Conservation (phyloP, 495 filamentous ascomycete genomes). For the Lineolata rhizophorae region DNA sequence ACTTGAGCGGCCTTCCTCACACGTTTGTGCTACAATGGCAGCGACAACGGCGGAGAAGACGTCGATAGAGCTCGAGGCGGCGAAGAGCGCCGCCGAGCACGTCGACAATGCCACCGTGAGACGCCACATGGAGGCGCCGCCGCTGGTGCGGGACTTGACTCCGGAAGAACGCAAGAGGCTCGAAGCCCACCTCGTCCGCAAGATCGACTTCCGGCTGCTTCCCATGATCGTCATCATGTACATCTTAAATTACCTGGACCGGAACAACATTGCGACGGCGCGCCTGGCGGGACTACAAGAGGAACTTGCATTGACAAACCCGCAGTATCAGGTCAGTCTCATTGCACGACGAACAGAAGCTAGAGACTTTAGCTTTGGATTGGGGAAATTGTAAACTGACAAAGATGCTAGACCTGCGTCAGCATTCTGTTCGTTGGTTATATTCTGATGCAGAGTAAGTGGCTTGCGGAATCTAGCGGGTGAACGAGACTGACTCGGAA, state of each 20-base stretch:
- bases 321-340: slow-evolving; percentile 23
- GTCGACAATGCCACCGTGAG: too few relatives aligned
- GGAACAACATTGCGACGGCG: slow-evolving; percentile 35
- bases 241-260: slow-evolving; percentile 64
- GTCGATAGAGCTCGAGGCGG: too few relatives aligned
- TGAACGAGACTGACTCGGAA: slow-evolving; percentile 1
- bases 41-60: too few relatives aligned
- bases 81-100: too few relatives aligned
- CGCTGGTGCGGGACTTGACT: neutral
- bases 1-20: too few relatives aligned
- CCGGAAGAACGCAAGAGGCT: slow-evolving; percentile 1
- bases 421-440: slow-evolving; percentile 58
- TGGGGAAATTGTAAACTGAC: neutral
- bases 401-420: slow-evolving; percentile 27
- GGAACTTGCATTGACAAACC: slow-evolving; percentile 24
- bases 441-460: slow-evolving; percentile 15
- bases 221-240: slow-evolving; percentile 52
- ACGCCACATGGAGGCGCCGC: too few relatives aligned
- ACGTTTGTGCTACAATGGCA: too few relatives aligned
- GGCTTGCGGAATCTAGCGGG: neutral
- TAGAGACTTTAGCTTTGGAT: neutral
- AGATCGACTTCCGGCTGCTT: slow-evolving; percentile 40
- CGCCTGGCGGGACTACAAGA: slow-evolving; percentile 28
- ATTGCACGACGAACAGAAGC: too few relatives aligned
- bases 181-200: slow-evolving; percentile 27